Base-by-base conservation (phyloP, 306 rosid species). In the Malus asiatica region DNA sequence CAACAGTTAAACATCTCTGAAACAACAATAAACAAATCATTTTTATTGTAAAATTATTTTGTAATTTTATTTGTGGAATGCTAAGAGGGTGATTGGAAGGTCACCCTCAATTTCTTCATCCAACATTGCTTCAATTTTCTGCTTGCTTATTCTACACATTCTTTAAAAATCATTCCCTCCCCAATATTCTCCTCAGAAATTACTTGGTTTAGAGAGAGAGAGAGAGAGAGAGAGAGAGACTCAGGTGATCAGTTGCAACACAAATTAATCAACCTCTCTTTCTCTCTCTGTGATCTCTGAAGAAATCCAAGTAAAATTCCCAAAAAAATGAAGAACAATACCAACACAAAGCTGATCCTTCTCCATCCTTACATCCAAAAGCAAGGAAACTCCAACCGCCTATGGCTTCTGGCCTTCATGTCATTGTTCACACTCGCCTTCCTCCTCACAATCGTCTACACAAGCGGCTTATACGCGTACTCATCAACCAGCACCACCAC, bases 321-420 rank as follows among this genome's bases (percentile, higher is more conserved):
- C 25, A 33, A 79, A 25, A 25, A 61, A 12, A 91, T 89, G 93
- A 93, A 90, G 85, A 88, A 86, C 95, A 82, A 66, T 65, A 84
- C 22, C 59, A 89, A 90, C 86, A 92, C 99, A 16, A 95, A 93
- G 83, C 89, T 95, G 68, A 95, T 95, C 74, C 99, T 95, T 71
- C 97, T 95, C 69, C 99, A 95, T 68, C 99, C 99, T 11, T 95
- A 95, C 71, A 92, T 95, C 85, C 99, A 92, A 64, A 95, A 95
- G 75, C 99, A 95, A 77, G 97, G 97, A 68, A 86, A 78, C 86
- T 95, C 99, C 72, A 90, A 88, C 70, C 89, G 91, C 22, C 53
- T 92, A 42, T 90, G 96, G 97, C 93, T 95, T 48, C 82, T 95
- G 0, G 96, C 96, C 63, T 84, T 92, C 83, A 48, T 89, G 46